Percentiles rank a stretch among this genome's conserved stretches.
Evolutionary conservation across 331 rosid species (phyloP).

Genomic region (Quercus tomentella): DNA sequence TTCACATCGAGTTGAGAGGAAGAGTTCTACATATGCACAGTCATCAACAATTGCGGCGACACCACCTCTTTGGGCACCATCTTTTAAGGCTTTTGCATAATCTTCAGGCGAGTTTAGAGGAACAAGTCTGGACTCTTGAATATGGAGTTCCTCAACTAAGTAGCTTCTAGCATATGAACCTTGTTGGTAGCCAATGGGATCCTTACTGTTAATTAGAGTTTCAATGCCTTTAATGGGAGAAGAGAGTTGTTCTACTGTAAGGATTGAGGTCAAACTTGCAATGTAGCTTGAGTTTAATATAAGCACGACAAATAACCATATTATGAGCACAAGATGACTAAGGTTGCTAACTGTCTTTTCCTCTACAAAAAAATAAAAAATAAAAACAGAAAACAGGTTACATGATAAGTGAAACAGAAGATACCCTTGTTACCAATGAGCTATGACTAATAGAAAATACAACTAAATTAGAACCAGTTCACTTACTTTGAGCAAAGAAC

Average conservation of each 20-base stretch:
- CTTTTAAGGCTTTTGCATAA: too few species aligned
- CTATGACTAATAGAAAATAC: too few species aligned
- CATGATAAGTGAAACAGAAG: conserved; percentile 20
- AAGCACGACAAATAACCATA: conserved; percentile 84
- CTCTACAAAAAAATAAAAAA: conserved; percentile 33
- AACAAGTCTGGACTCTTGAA: conserved; percentile 54
- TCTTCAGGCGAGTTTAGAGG: conserved; percentile 54
- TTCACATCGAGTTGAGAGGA: too few species aligned
- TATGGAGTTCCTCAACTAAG: conserved; percentile 41
- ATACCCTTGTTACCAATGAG: too few species aligned
- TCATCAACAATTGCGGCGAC: too few species aligned
- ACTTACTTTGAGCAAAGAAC: too few species aligned
- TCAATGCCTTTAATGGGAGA: conserved; percentile 74
- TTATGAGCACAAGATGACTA: conserved; percentile 60
- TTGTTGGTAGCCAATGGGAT: conserved; percentile 60
- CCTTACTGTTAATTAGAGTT: conserved; percentile 36
- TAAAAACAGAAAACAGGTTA: neutral
- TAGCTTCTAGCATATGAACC: conserved; percentile 54
- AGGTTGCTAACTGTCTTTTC: conserved; percentile 77
- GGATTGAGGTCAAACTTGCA: conserved; percentile 87
- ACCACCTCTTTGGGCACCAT: too few species aligned
- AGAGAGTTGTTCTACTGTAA: conserved; percentile 69
- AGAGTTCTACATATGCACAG: too few species aligned
- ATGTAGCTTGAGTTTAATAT: conserved; percentile 84
- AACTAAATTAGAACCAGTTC: too few species aligned